Evolutionary conservation across 2,329 filamentous ascomycete genomes (phyloP), one percentile per base, ranked within the genome.

Genomic region (Penicillium brevicompactum): DNA sequence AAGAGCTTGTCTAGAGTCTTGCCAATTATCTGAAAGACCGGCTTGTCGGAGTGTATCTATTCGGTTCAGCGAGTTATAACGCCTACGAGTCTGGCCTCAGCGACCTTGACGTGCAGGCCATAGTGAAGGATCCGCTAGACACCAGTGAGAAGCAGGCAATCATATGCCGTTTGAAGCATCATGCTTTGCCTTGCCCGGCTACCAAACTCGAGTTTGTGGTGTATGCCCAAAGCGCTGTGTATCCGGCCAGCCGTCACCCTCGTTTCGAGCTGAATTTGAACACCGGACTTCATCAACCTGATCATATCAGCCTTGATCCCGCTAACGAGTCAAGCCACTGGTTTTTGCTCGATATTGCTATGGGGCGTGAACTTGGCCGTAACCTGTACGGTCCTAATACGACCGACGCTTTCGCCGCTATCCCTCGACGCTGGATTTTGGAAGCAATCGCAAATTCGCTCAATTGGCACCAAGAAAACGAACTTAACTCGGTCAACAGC

Each of bases 311-410:
- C 44, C 51, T 58, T 48, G 51, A 55, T 46, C 51, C 55, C 38
- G 51, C 51, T 16, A 55, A 51, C 37, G 55, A 58, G 51, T 51
- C 55, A 51, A 55, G 55, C 34, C 51, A 51, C 43, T 58, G 55
- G 55, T 58, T 58, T 42, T 45, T 58, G 47, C 51, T 58, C 24
- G 55, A 58, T 51, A 58, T 58, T 54, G 55, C 55, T 22, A 58
- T 58, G 51, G 55, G 55, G 18, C 55, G 51, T n/a, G 46, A 58
- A 54, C 47, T 54, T 47, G 55, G 55, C 51, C 46, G 55, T 50
- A 57, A 37, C 32, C 51, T 57, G 51, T 38, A 50, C 42, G 55
- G 55, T 32, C 55, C 30, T 44, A 47, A 57, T 51, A 32, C 8
- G 34, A 51, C 50, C 45, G 47, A 51, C 32, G 55, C 51, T 51